phyloP scores from a whole-genome alignment of 306 rosid genomes.

The Psophocarpus tetragonolobus region DNA sequence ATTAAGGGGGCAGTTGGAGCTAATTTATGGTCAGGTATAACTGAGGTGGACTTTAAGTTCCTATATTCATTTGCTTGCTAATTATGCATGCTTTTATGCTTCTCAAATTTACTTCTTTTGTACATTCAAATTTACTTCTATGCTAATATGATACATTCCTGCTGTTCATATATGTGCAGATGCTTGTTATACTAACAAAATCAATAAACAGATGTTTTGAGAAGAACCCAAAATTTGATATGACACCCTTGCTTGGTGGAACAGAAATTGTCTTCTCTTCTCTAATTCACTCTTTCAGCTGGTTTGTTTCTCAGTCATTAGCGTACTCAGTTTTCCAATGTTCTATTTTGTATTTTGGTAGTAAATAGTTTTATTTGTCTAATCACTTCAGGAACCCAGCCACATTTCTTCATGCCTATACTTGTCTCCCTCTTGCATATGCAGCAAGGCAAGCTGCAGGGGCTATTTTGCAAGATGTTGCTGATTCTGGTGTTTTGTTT shows the following conservation, averaged over 20 bases:
- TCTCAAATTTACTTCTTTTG: constrained; percentile 24
- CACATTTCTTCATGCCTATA: constrained; percentile 96
- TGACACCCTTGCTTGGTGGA: constrained; percentile 98
- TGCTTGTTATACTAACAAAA: constrained; percentile 90
- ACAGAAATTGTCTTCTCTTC: constrained; percentile 91
- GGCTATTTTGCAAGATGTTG: constrained; percentile 91
- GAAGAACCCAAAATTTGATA: constrained; percentile 97
- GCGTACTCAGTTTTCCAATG: background rate
- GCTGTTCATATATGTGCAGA: constrained; percentile 58
- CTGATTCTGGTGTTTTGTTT: constrained; percentile 93
- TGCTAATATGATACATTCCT: constrained; percentile 27
- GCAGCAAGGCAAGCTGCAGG: constrained; percentile 97
- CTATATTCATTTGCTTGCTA: constrained; percentile 10
- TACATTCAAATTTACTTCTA: constrained; percentile 21
- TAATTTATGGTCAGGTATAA: constrained; percentile 92
- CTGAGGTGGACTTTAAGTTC: constrained; percentile 13
- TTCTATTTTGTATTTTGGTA: background rate
- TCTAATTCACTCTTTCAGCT: constrained; percentile 84
- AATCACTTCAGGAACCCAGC: constrained; percentile 80
- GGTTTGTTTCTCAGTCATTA: constrained; percentile 69
- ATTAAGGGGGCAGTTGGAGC: constrained; percentile 84
- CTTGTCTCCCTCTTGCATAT: constrained; percentile 95
- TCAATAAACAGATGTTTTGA: constrained; percentile 92
- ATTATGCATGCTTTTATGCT: background rate
- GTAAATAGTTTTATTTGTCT: constrained; percentile 35